Evolutionary conservation across 2,329 filamentous ascomycete species (phyloP), one percentile per base, ranked within the genome.

Genomic region (Zymoseptoria passerinii): DNA sequence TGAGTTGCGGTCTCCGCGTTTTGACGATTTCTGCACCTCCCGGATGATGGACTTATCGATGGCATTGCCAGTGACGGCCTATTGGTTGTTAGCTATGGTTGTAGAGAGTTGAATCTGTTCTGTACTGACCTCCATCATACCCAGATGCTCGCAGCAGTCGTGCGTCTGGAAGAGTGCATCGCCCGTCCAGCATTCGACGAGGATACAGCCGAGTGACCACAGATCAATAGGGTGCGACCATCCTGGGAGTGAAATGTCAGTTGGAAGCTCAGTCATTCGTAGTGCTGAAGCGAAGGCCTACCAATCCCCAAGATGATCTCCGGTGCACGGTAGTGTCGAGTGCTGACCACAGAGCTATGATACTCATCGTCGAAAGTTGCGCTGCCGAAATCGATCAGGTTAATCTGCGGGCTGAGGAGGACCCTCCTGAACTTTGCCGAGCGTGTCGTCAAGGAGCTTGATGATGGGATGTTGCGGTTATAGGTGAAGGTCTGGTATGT

Each of bases 221-320:
- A 87, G 84, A 65, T 87, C 84, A 67, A 84, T 86, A 9, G 84
- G 83, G 67, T 83, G 86, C 64, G 82, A 85, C 84, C 84, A 87
- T 18, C 84, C 68, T 70, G 56, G 51, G 29, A 23, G 40, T 35
- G 53, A 19, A 20, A n/a, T 28, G n/a, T 52, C 19, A 52, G 28
- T 27, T n/a, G 23, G 18, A 16, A 6, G 35, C 4, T 44, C 13
- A 35, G 0, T 10, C 13, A 19, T n/a, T 19, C 13, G 48, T 10
- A 23, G 10, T 16, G 28, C 9, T 23, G 19, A n/a, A 16, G 28
- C 16, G 29, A n/a, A 40, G 19, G 57, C 66, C 58, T 54, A 70
- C 68, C 84, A 23, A 86, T 77, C 57, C 86, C 85, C 35, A 87
- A 74, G 27, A 87, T 87, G 63, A 87, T 87, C 69, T 87, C 84